phyloP scores from a whole-genome alignment of 352 stramenopile genomes.

The Globisporangium megalacanthum region DNA sequence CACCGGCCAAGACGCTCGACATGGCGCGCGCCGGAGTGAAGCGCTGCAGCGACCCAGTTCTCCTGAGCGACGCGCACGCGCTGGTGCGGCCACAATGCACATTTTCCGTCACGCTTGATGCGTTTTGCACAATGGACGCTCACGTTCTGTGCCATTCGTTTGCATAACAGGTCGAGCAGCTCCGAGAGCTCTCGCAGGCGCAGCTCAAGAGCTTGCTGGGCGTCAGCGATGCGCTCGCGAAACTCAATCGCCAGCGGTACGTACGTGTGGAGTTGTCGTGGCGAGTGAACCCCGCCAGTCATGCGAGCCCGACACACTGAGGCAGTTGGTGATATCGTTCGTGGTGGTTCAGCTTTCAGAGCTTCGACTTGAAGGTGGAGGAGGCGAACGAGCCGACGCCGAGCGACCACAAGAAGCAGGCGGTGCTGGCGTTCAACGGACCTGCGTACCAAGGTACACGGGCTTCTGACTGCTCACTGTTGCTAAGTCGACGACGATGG shows the following conservation, averaged over 20 bases:
- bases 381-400: constrained; percentile 14
- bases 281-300: background rate
- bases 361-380: constrained; percentile 36
- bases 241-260: constrained; percentile 81
- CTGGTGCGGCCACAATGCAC: constrained; percentile 22
- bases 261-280: background rate
- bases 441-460: constrained; percentile 61
- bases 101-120: background rate
- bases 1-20: constrained; percentile 87
- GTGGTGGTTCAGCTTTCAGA: constrained; percentile 34
- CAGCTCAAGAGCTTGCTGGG: constrained; percentile 81
- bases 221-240: constrained; percentile 79
- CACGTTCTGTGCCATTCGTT: background rate
- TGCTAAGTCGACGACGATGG: background rate
- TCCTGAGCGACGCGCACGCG: constrained; percentile 50
- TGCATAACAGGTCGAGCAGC: constrained; percentile 28
- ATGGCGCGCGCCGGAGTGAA: constrained; percentile 30
- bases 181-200: constrained; percentile 51
- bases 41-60: constrained; percentile 34
- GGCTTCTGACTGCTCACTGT: background rate
- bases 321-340: background rate
- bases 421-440: constrained; percentile 72
- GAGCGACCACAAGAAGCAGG: constrained; percentile 60
- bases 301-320: background rate
- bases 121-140: background rate